Conservation (phyloP, 495 filamentous ascomycete species). For the Penicillium maclennaniae region DNA sequence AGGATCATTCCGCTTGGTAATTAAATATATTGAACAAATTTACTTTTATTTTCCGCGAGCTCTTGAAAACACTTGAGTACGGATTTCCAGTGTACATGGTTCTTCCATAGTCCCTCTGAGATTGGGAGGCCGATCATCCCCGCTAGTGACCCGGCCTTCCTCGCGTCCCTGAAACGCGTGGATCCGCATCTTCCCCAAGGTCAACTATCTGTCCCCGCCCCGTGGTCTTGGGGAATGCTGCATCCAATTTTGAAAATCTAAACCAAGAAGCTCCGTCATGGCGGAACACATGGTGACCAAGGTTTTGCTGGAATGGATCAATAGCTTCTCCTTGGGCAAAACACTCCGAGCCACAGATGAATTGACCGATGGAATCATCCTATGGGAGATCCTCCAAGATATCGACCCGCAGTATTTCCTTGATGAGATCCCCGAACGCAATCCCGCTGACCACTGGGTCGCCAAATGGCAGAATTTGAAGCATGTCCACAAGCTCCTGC, state of each 20-base stretch:
- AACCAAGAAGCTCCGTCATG: constrained; percentile 27
- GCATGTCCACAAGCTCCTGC: constrained; percentile 61
- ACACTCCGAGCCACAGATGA: constrained; percentile 52
- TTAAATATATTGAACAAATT: background rate
- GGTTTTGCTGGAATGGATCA: constrained; percentile 58
- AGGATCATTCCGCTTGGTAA: background rate
- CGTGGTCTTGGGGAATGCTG: constrained; percentile 17
- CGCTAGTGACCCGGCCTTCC: constrained; percentile 8
- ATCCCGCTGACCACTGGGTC: constrained; percentile 48
- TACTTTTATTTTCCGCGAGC: background rate
- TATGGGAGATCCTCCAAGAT: constrained; percentile 66
- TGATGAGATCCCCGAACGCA: constrained; percentile 54
- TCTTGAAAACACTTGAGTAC: too few species aligned
- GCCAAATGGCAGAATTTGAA: constrained; percentile 61
- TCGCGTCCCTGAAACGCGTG: constrained; percentile 17
- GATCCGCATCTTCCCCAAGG: constrained; percentile 16
- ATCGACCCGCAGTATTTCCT: constrained; percentile 68
- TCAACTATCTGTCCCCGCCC: constrained; percentile 4
- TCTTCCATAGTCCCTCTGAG: background rate
- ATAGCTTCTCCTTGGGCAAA: constrained; percentile 47
- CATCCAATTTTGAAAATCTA: constrained; percentile 13
- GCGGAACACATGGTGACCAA: constrained; percentile 44
- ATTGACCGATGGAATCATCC: constrained; percentile 69
- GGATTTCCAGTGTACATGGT: too few species aligned
- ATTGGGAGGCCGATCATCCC: constrained; percentile 12